Evolutionary conservation across 352 stramenopile species (phyloP).

Genomic region (Aphanomyces stellatus): DNA sequence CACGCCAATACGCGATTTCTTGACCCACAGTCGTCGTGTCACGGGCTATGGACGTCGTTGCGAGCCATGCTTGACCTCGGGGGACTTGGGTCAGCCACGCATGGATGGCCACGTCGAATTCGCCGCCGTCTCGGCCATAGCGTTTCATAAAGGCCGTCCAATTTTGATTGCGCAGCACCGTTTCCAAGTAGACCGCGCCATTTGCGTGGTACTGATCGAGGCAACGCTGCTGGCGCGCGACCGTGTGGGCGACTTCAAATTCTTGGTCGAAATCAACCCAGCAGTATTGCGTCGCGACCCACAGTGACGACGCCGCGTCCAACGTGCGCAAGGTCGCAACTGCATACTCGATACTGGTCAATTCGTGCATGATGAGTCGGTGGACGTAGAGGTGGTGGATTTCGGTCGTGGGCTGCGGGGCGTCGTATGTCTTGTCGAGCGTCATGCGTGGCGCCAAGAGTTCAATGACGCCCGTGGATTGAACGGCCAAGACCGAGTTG

Average conservation of each 20-base stretch:
- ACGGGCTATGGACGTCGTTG: background rate
- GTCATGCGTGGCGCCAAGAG: background rate
- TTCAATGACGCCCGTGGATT: too few relatives aligned
- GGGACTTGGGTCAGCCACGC: background rate
- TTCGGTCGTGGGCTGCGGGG: background rate
- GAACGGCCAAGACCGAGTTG: too few relatives aligned
- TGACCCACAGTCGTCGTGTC: too few relatives aligned
- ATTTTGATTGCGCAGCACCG: conserved; percentile 2
- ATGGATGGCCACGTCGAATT: background rate
- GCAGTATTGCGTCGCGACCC: conserved; percentile 15
- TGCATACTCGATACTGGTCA: background rate
- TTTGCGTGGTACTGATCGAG: background rate
- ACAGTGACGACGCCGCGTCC: background rate
- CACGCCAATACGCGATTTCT: background rate
- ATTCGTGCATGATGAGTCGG: background rate
- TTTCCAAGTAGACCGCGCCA: conserved; percentile 8
- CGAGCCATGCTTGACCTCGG: too few relatives aligned
- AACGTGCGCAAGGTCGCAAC: background rate
- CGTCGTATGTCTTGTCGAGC: background rate
- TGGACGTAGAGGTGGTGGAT: background rate
- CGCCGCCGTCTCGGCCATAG: background rate
- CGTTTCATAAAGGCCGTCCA: background rate
- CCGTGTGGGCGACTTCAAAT: background rate
- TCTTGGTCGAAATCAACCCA: background rate
- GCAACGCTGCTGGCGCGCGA: background rate